Evolutionary conservation across 2,329 filamentous ascomycete species (phyloP).

Genomic region (Esteya vermicola): DNA sequence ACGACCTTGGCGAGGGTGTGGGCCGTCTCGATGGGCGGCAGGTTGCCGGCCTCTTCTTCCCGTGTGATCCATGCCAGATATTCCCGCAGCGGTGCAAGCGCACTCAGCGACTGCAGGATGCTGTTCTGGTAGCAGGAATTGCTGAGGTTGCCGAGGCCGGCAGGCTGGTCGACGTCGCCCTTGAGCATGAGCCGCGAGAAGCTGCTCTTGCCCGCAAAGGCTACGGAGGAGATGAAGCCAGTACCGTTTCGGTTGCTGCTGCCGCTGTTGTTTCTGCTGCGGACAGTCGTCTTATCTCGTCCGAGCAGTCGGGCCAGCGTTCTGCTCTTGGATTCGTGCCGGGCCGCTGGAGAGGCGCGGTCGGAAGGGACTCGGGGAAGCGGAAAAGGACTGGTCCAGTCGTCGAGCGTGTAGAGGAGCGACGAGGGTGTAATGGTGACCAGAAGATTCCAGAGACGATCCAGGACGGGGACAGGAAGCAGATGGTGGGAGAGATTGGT

Average conservation of each 20-base stretch:
- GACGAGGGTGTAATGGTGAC: conserved; percentile 41
- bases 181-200: conserved; percentile 16
- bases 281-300: conserved; percentile 36
- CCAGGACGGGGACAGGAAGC: conserved; percentile 26
- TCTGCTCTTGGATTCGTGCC: conserved; percentile 47
- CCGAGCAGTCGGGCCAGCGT: conserved; percentile 49
- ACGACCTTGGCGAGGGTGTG: conserved; percentile 50
- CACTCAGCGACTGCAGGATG: conserved; percentile 71
- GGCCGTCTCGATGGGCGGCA: conserved; percentile 21
- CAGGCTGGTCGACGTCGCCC: conserved; percentile 29
- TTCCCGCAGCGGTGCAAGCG: conserved; percentile 52
- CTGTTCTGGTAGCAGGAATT: conserved; percentile 99
- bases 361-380: conserved; percentile 18
- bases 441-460: conserved; percentile 41
- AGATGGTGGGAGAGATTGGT: conserved; percentile 8
- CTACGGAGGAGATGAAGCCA: conserved; percentile 43
- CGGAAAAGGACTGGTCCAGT: conserved; percentile 35
- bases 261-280: too few relatives aligned
- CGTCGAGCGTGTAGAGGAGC: conserved; percentile 42
- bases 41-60: conserved; percentile 15
- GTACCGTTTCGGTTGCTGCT: too few relatives aligned
- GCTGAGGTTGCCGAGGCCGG: conserved; percentile 77
- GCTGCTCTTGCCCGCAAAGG: conserved; percentile 38
- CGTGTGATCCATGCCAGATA: conserved; percentile 43
- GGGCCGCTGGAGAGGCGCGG: conserved; percentile 13